These are phyloP conservation scores for Rhizoclosmatium globosum DNA, from an alignment of 192 early-diverging fungal genomes.

Conservation along the genomic window DNA sequence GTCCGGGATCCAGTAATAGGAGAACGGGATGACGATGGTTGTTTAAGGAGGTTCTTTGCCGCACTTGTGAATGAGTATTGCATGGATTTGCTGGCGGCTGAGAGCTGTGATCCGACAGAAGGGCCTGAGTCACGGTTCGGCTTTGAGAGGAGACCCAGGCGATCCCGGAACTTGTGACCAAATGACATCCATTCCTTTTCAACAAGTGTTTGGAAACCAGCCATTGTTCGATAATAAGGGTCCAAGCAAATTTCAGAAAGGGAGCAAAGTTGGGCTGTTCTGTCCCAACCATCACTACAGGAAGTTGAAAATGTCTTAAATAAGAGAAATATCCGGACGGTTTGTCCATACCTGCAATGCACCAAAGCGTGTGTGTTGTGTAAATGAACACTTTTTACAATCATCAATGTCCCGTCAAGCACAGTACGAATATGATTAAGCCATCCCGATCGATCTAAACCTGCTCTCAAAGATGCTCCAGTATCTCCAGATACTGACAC, in stretches of 20 bases:
- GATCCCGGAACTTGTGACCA: constrained; percentile 94
- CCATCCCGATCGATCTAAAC: constrained; percentile 83
- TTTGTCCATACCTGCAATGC: constrained; percentile 76
- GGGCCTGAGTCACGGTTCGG: constrained; percentile 68
- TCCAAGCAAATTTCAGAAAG: constrained; percentile 92
- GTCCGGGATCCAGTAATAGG: neutral
- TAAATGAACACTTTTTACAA: constrained; percentile 82
- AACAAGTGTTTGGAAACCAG: constrained; percentile 88
- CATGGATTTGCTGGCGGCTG: constrained; percentile 53
- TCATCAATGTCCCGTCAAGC: constrained; percentile 79
- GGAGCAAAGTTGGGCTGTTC: constrained; percentile 92
- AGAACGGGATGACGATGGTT: constrained; percentile 4
- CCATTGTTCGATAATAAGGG: constrained; percentile 94
- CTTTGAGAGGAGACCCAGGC: constrained; percentile 83
- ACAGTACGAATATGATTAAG: constrained; percentile 85
- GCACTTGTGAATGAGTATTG: constrained; percentile 47
- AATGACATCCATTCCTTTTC: constrained; percentile 99
- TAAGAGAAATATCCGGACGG: neutral
- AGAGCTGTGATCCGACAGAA: constrained; percentile 48
- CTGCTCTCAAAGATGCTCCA: constrained; percentile 31
- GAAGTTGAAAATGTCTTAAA: neutral
- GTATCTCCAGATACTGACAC: constrained; percentile 27
- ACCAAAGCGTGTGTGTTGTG: constrained; percentile 86
- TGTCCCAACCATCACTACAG: constrained; percentile 96
- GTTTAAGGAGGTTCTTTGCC: constrained; percentile 47